Conservation (phyloP, 2,329 filamentous ascomycete species). For the Knufia fluminis region DNA sequence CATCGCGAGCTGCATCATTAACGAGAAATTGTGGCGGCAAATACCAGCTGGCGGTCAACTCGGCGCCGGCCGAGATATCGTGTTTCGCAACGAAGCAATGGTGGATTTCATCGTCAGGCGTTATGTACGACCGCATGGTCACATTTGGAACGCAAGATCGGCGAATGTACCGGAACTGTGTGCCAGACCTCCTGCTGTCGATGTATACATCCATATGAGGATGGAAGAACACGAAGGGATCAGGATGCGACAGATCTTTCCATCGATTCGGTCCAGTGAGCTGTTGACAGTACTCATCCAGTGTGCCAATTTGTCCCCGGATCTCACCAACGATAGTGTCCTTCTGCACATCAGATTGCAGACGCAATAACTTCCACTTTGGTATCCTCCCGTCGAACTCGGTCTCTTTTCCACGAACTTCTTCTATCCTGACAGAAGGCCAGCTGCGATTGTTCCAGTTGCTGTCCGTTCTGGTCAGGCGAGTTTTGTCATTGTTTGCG, state of each 20-base stretch:
- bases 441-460: conserved; percentile 47
- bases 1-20: conserved; percentile 12
- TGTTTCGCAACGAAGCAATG: conserved; percentile 87
- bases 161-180: conserved; percentile 75
- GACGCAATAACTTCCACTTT: conserved; percentile 55
- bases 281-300: conserved; percentile 62
- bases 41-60: conserved; percentile 43
- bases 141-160: conserved; percentile 88
- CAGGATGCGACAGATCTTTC: conserved; percentile 50
- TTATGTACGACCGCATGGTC: conserved; percentile 76
- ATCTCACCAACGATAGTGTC: conserved; percentile 59
- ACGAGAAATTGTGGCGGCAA: conserved; percentile 27
- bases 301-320: conserved; percentile 65
- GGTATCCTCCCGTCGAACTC: conserved; percentile 49
- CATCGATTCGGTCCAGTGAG: conserved; percentile 51
- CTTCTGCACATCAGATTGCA: conserved; percentile 42
- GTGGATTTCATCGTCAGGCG: conserved; percentile 65
- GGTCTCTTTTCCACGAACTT: conserved; percentile 41
- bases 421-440: conserved; percentile 44
- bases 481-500: conserved; percentile 49
- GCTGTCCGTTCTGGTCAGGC: conserved; percentile 56
- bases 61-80: conserved; percentile 52
- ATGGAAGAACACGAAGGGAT: conserved; percentile 78
- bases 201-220: conserved; percentile 84
- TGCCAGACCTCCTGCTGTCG: conserved; percentile 81